Conservation (phyloP, 306 rosid species). For the Pyrus betulifolia region DNA sequence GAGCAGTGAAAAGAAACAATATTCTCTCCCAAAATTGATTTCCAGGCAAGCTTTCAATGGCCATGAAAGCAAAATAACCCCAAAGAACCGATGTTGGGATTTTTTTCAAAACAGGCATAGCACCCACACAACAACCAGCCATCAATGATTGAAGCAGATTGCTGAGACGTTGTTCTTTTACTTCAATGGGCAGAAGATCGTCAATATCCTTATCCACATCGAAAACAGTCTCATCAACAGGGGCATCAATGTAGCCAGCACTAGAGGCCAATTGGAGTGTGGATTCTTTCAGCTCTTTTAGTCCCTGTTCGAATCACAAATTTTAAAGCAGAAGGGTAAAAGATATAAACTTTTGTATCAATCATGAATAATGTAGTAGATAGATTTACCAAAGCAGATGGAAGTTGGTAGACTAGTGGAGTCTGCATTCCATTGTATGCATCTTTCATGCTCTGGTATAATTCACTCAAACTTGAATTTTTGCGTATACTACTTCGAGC, state of each 20-base stretch:
- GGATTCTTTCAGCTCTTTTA: conserved; percentile 79
- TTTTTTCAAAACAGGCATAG: conserved; percentile 90
- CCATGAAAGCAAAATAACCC: conserved; percentile 99
- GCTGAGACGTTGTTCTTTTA: conserved; percentile 92
- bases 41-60: conserved; percentile 97
- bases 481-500: conserved; percentile 64
- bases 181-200: conserved; percentile 88
- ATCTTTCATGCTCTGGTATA: conserved; percentile 74
- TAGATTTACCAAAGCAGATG: conserved; percentile 63
- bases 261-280: conserved; percentile 66
- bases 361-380: conserved; percentile 6
- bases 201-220: conserved; percentile 85
- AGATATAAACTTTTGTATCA: conserved; percentile 2
- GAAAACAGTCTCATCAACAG: conserved; percentile 73
- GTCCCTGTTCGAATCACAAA: conserved; percentile 44
- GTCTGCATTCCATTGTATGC: conserved; percentile 88
- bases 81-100: conserved; percentile 94
- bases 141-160: conserved; percentile 78
- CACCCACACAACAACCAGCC: conserved; percentile 79
- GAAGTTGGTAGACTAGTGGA: conserved; percentile 76
- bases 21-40: conserved; percentile 97
- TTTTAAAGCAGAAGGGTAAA: conserved; percentile 9
- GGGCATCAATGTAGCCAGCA: conserved; percentile 81
- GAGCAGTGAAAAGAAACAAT: conserved; percentile 84
- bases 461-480: conserved; percentile 68